Evolutionary conservation across 179 eudicot species (phyloP).

Genomic region (Heliamphora ciliata): DNA sequence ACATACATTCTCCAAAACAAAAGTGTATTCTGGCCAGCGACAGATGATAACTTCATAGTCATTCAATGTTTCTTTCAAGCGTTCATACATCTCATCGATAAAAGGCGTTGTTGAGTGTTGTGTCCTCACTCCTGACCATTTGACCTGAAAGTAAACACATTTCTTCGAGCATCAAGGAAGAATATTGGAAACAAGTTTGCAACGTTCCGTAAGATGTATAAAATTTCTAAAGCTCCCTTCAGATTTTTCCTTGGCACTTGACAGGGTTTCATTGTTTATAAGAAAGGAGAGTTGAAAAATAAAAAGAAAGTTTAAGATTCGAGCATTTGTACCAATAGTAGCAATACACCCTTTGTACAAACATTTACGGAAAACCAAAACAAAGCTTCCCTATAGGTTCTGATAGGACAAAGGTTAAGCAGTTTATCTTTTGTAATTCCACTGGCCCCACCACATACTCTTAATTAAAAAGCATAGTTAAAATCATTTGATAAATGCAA

Average conservation of each 20-base stretch:
- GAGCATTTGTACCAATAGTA: background rate
- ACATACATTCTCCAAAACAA: slow-evolving; percentile 75
- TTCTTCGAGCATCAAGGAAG: background rate
- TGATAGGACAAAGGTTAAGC: no score
- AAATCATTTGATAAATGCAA: background rate
- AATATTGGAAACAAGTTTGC: background rate
- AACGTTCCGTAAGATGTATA: background rate
- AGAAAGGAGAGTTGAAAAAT: background rate
- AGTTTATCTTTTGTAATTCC: no score
- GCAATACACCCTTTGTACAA: background rate
- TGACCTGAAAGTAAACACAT: slow-evolving; percentile 48
- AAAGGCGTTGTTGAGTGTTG: slow-evolving; percentile 88
- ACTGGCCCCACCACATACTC: background rate
- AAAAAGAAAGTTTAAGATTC: background rate
- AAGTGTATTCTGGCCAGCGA: slow-evolving; percentile 98
- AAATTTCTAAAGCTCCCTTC: slow-evolving; percentile 6
- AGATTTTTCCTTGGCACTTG: background rate
- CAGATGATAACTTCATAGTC: slow-evolving; percentile 87
- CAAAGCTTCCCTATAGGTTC: background rate
- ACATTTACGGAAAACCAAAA: background rate
- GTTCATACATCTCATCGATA: slow-evolving; percentile 87
- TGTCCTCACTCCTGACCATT: slow-evolving; percentile 76
- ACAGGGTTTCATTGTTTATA: background rate
- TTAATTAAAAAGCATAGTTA: background rate
- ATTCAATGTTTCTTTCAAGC: slow-evolving; percentile 59